These are phyloP conservation scores for Neonectria magnoliae DNA, from an alignment of 2,329 filamentous ascomycete species.

Conservation along the genomic window DNA sequence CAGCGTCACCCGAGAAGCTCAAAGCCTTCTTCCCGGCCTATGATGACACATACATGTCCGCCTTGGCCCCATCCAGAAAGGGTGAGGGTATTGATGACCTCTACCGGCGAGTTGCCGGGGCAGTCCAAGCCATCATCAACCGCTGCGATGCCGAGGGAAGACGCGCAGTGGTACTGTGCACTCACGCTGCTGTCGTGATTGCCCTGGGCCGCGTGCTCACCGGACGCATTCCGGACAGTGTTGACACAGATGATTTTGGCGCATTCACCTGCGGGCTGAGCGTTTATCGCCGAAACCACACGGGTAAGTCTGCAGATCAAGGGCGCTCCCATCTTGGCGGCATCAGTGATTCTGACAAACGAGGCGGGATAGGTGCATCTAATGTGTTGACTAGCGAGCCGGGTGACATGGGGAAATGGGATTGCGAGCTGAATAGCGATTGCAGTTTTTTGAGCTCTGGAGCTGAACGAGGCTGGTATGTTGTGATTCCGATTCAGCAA, in stretches of 20 bases:
- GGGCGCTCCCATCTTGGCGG: constrained; percentile 10
- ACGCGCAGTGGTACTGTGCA: constrained; percentile 80
- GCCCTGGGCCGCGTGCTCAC: constrained; percentile 85
- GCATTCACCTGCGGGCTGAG: constrained; percentile 87
- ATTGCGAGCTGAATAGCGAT: constrained; percentile 82
- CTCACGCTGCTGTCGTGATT: constrained; percentile 91
- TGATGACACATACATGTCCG: constrained; percentile 66
- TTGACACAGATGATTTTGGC: constrained; percentile 80
- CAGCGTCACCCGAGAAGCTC: constrained; percentile 72
- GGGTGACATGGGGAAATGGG: constrained; percentile 74
- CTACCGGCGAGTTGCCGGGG: constrained; percentile 80
- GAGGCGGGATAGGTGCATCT: constrained; percentile 25
- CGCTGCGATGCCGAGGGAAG: constrained; percentile 77
- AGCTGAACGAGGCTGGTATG: constrained; percentile 88
- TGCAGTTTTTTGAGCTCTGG: constrained; percentile 83
- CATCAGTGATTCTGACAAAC: constrained; percentile 25
- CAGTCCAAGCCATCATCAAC: constrained; percentile 75
- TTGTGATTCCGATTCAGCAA: constrained; percentile 31
- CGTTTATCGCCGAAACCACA: constrained; percentile 60
- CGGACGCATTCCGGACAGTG: constrained; percentile 76
- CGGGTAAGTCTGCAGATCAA: constrained; percentile 32
- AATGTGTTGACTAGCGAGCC: constrained; percentile 19
- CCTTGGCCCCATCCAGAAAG: constrained; percentile 72
- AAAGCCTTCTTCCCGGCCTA: constrained; percentile 73
- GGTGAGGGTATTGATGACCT: constrained; percentile 85